Base-by-base conservation (phyloP, 768 basidiomycete species). In the Podaxis sp. region DNA sequence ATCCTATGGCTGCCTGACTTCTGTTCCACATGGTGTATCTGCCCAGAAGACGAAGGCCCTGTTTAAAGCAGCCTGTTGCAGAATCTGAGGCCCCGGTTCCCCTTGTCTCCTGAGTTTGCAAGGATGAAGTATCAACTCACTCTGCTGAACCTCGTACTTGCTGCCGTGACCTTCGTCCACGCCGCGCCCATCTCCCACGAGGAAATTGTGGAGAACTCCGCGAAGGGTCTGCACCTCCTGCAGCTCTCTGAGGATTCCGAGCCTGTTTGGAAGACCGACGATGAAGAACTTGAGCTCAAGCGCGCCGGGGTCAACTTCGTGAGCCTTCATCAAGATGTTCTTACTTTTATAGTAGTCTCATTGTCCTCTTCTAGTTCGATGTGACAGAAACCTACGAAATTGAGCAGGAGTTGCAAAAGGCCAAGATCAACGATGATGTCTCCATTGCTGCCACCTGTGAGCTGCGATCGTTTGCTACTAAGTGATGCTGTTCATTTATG, bases 231-330 rank as follows among this genome's bases (percentile, higher is more conserved):
- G 44, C 76, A 75, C 33, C 72, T 79, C 22, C 65, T 80, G 48
- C 75, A 74, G 40, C 69, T 80, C 22, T 68, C 66, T 24, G 79
- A 79, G 46, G 74, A 68, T 19, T 72, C 66, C 4, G 76, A 76
- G 7, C 77, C 78, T 3, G 71, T 77, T 22, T 80, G 79, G 78
- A 77, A 76, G 67, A 76, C 76, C 2, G 77, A 78, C 62, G 74
- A 70, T 8, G 76, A 78, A 63, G 73, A 76, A 65, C 67, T 79
- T 28, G 72, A 74, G 33, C 70, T 79, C 51, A 67, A 75, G 66
- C 70, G 74, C 22, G 69, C 71, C 57, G 72, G 73, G 7, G 67
- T 68, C 38, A 72, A 76, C 36, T 80, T 80, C 65, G 78, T 79
- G 66, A 49, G 75, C 69, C 39, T 40, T 49, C 11, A 24, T 24